Percentiles rank a stretch among this genome's conserved stretches.
Conservation (phyloP, 495 filamentous ascomycete genomes). For the Massariosphaeria phaeospora region DNA sequence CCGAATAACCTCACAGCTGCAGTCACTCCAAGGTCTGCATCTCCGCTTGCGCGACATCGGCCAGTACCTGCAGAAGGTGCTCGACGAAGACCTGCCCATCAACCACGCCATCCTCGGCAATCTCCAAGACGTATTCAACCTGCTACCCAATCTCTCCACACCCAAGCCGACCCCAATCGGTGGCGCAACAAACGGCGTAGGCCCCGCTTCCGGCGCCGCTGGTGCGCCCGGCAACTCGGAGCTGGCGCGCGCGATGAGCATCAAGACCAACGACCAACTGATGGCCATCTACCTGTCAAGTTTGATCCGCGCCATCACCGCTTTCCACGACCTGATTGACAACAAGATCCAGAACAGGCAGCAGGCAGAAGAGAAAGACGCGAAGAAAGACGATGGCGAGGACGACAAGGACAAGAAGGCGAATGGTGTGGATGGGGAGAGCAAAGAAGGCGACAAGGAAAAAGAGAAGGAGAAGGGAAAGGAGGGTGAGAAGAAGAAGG, state of each 20-base stretch:
- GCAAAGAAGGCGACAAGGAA: slow-evolving; percentile 55
- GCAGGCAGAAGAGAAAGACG: slow-evolving; percentile 91
- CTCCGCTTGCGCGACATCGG: slow-evolving; percentile 93
- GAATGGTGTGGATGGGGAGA: slow-evolving; percentile 52
- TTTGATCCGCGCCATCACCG: slow-evolving; percentile 94
- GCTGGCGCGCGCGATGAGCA: slow-evolving; percentile 87
- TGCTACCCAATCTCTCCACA: slow-evolving; percentile 91
- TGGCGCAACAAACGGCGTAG: slow-evolving; percentile 40
- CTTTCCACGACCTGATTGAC: slow-evolving; percentile 98
- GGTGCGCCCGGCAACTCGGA: slow-evolving; percentile 67
- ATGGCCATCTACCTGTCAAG: slow-evolving; percentile 96
- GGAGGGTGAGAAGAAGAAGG: slow-evolving; percentile 50
- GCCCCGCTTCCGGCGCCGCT: slow-evolving; percentile 37
- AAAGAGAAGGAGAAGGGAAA: slow-evolving; percentile 55
- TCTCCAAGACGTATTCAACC: slow-evolving; percentile 97
- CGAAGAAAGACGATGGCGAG: slow-evolving; percentile 64
- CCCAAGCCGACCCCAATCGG: slow-evolving; percentile 51
- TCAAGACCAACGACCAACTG: slow-evolving; percentile 98
- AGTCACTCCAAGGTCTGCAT: slow-evolving; percentile 94
- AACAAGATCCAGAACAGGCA: slow-evolving; percentile 99
- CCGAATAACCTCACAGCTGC: slow-evolving; percentile 93
- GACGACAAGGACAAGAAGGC: slow-evolving; percentile 55
- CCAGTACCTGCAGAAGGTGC: slow-evolving; percentile 90
- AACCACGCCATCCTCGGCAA: slow-evolving; percentile 97
- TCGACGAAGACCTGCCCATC: slow-evolving; percentile 83